Percentiles rank a stretch among this genome's conserved stretches.
These are phyloP conservation scores for Pilatotrama ljubarskyi DNA, from an alignment of 768 basidiomycete species.

Conservation along the genomic window DNA sequence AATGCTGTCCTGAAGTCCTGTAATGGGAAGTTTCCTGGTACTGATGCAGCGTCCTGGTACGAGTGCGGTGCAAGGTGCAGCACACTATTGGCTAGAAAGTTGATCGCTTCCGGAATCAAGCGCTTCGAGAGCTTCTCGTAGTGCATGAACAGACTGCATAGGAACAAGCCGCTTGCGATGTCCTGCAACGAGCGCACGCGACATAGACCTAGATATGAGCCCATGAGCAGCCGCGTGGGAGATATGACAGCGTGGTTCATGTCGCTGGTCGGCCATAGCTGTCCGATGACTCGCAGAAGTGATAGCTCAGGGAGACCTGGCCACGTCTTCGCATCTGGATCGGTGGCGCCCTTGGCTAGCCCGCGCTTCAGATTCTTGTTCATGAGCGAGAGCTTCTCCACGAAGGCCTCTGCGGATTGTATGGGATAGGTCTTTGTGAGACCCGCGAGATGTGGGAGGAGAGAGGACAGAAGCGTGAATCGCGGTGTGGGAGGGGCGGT, in stretches of 20 bases:
- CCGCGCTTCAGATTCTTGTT: conserved; percentile 86
- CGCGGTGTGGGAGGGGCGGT: conserved; percentile 63
- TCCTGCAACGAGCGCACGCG: conserved; percentile 76
- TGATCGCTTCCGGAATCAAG: conserved; percentile 85
- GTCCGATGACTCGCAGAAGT: conserved; percentile 77
- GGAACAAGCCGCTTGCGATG: conserved; percentile 82
- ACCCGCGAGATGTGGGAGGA: conserved; percentile 77
- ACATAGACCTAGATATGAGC: conserved; percentile 84
- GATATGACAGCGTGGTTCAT: conserved; percentile 88
- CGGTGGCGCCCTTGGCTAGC: conserved; percentile 64
- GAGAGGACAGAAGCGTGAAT: conserved; percentile 57
- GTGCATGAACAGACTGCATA: conserved; percentile 82
- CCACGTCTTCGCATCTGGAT: conserved; percentile 75
- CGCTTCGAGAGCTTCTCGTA: conserved; percentile 86
- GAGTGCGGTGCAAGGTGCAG: conserved; percentile 71
- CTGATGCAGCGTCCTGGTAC: conserved; percentile 42
- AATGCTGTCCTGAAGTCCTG: conserved; percentile 64
- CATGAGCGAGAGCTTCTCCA: conserved; percentile 84
- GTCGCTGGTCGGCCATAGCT: conserved; percentile 93
- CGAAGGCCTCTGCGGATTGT: conserved; percentile 74
- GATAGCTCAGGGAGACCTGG: conserved; percentile 82
- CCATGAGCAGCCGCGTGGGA: conserved; percentile 85
- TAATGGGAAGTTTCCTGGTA: conserved; percentile 72
- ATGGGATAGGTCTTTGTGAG: conserved; percentile 83
- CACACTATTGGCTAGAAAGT: conserved; percentile 72